phyloP scores from a whole-genome alignment of 805 yeast species.

The Ogataea paraovalis region DNA sequence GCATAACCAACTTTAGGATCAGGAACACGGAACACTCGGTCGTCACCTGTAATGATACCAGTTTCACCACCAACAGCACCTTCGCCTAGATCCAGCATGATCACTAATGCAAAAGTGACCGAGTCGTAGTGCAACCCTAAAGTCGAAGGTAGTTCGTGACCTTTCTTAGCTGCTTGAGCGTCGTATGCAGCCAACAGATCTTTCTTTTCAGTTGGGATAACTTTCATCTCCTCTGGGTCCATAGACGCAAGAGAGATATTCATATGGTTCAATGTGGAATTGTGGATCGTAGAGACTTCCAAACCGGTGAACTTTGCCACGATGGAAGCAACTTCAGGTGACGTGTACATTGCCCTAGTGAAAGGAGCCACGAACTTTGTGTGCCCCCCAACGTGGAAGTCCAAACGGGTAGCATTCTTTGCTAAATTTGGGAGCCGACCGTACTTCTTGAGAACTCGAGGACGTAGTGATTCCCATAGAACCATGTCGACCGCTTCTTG shows the following conservation, averaged over 20 bases:
- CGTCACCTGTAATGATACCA: conserved; percentile 40
- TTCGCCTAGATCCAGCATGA: conserved; percentile 45
- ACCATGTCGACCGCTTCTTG: conserved; percentile 54
- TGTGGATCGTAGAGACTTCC: conserved; percentile 42
- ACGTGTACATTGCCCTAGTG: conserved; percentile 46
- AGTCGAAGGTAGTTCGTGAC: conserved; percentile 31
- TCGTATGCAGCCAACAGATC: conserved; percentile 7
- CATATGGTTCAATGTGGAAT: conserved; percentile 48
- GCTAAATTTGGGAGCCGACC: conserved; percentile 36
- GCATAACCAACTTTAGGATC: conserved; percentile 45
- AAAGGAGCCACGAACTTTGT: conserved; percentile 39
- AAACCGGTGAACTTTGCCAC: conserved; percentile 47
- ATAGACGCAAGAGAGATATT: conserved; percentile 39
- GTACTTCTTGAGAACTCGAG: conserved; percentile 37
- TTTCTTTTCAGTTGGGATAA: conserved; percentile 11
- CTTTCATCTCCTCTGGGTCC: conserved; percentile 15
- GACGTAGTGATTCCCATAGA: conserved; percentile 46
- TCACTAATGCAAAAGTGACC: conserved; percentile 44
- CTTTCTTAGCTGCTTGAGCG: too few relatives aligned
- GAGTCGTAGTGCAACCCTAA: conserved; percentile 47
- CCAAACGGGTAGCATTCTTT: conserved; percentile 32
- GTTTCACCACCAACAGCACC: conserved; percentile 51
- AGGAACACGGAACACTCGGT: conserved; percentile 24
- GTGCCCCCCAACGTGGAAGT: conserved; percentile 46
- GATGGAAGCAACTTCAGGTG: conserved; percentile 45